Percentiles rank a stretch among this genome's conserved stretches.
Conservation (phyloP, 179 eudicot genomes). For the Beta corolliflora region DNA sequence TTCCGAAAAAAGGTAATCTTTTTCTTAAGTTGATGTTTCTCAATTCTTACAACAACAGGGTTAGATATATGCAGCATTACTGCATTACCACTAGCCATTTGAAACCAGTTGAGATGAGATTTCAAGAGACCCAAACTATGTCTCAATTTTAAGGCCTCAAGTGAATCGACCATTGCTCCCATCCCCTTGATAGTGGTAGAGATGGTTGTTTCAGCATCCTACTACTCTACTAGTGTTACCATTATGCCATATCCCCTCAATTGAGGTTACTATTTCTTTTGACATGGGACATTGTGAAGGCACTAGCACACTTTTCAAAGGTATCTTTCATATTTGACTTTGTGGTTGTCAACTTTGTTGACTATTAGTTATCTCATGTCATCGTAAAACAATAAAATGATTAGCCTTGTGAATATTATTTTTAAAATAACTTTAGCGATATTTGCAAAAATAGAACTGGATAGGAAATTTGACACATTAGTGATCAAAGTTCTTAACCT, state of each 20-base stretch:
- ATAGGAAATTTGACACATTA: background rate
- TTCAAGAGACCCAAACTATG: background rate
- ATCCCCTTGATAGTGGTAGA: background rate
- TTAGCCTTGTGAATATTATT: background rate
- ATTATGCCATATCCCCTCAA: background rate
- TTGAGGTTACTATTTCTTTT: background rate
- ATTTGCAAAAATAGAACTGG: too few relatives aligned
- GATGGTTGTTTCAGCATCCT: background rate
- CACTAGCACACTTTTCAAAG: background rate
- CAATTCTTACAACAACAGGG: background rate
- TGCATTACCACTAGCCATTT: background rate
- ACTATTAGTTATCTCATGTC: background rate
- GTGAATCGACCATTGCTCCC: background rate
- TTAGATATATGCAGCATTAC: background rate
- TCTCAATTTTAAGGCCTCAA: constrained; percentile 1
- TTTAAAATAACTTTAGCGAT: background rate
- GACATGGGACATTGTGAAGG: background rate
- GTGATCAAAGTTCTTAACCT: background rate
- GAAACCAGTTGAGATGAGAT: background rate
- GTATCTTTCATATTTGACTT: background rate
- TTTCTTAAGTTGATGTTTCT: constrained; percentile 4
- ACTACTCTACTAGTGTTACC: background rate
- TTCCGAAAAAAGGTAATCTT: constrained; percentile 21
- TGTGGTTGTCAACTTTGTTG: background rate
- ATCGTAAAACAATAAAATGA: background rate